Percentiles rank a stretch among this genome's conserved stretches.
Conservation (phyloP, 768 basidiomycete genomes). For the Trametes cinnabarina region DNA sequence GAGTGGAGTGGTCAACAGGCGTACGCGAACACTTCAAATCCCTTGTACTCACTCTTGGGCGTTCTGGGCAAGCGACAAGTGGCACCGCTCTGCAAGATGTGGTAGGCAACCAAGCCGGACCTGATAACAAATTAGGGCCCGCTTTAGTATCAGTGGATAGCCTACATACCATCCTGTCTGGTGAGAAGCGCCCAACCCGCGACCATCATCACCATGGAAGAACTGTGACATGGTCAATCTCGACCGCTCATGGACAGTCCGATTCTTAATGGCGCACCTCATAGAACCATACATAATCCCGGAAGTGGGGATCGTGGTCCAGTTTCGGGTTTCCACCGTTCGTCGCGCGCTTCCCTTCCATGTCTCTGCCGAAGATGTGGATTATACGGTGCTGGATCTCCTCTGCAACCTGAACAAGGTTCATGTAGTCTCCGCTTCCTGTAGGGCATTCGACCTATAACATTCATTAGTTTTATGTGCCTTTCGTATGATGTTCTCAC, state of each 20-base stretch:
- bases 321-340: conserved; percentile 89
- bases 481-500: too few species aligned
- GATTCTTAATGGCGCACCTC: conserved; percentile 52
- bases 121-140: conserved; percentile 35
- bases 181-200: conserved; percentile 94
- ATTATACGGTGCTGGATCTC: conserved; percentile 99
- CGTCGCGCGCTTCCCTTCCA: conserved; percentile 80
- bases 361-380: conserved; percentile 94
- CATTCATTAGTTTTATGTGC: too few species aligned
- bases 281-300: conserved; percentile 95
- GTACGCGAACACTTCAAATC: too few species aligned
- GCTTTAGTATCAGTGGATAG: background rate
- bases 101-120: conserved; percentile 88
- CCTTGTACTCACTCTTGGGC: conserved; percentile 83
- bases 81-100: conserved; percentile 87
- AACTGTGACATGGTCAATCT: conserved; percentile 49
- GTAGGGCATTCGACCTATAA: conserved; percentile 90
- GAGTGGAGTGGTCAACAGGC: conserved; percentile 11
- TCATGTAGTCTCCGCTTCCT: conserved; percentile 97
- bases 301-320: conserved; percentile 91
- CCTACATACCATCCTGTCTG: conserved; percentile 90
- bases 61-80: conserved; percentile 91
- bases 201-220: conserved; percentile 93
- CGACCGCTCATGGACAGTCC: background rate
- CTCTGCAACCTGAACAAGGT: conserved; percentile 88